phyloP scores from a whole-genome alignment of 768 basidiomycete genomes.

The Pleurotus platypus region DNA sequence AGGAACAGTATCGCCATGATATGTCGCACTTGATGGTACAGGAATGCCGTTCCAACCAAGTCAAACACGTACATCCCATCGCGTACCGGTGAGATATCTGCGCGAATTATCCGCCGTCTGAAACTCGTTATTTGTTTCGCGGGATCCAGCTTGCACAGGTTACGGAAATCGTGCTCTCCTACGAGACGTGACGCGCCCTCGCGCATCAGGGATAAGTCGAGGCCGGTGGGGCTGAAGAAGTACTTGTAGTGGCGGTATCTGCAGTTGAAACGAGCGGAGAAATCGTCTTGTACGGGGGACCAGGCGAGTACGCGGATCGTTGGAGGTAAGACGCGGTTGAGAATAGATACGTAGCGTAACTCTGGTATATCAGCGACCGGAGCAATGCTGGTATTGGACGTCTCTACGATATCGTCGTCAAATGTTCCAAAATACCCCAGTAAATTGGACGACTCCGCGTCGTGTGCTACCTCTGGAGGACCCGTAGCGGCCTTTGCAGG shows the following conservation, averaged over 20 bases:
- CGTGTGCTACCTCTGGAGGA: background rate
- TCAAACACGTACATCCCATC: constrained; percentile 67
- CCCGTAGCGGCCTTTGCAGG: background rate
- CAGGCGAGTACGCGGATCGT: constrained; percentile 91
- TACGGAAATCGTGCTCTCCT: constrained; percentile 94
- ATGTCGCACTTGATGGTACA: constrained; percentile 95
- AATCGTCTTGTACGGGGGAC: constrained; percentile 78
- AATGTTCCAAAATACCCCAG: constrained; percentile 19
- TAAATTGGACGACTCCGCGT: constrained; percentile 4
- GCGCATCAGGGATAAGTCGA: constrained; percentile 76
- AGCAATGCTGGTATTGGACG: constrained; percentile 11
- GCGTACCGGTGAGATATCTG: constrained; percentile 51
- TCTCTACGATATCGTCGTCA: constrained; percentile 21
- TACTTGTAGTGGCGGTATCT: constrained; percentile 93
- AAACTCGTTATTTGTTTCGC: constrained; percentile 88
- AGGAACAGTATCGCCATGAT: constrained; percentile 92
- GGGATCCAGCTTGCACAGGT: constrained; percentile 91
- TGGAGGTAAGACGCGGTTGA: constrained; percentile 85
- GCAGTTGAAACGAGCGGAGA: constrained; percentile 90
- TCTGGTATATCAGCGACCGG: constrained; percentile 35
- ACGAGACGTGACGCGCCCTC: constrained; percentile 67
- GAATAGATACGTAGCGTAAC: constrained; percentile 70
- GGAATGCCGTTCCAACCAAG: constrained; percentile 82
- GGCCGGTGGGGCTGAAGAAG: constrained; percentile 72
- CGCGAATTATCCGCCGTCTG: constrained; percentile 60